Evolutionary conservation across 352 stramenopile genomes (phyloP), one percentile per base, ranked within the genome.

Genomic region (Pythium apleroticum): DNA sequence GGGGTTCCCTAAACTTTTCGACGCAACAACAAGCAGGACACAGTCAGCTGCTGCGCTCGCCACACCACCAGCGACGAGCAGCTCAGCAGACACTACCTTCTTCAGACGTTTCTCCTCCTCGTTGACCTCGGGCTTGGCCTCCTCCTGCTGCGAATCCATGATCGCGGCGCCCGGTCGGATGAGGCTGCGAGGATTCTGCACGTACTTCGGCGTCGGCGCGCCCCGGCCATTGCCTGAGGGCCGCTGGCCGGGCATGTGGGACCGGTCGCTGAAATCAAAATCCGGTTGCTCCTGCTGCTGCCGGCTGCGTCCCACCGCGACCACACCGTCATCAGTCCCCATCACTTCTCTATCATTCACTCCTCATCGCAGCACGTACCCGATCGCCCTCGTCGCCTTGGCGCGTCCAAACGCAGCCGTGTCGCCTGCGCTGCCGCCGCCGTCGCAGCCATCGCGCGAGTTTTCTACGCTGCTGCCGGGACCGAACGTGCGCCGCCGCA

Each of bases 81-180:
- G n/a, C n/a, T n/a, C n/a, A n/a, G n/a, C n/a, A n/a, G 15, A 11
- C 25, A 1, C 3, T n/a, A 70, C 63, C 63, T 52, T 48, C 17
- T 30, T 33, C 56, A 70, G 56, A 35, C 63, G 63, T 19, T 49
- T 3, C 56, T 65, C 63, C 39, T 70, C 63, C 35, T 70, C 63
- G 33, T 65, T 63, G 19, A 22, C 31, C 27, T 28, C 28, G 19
- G 17, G 15, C 22, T 28, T 57, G 20, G 20, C 31, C 0, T 12
- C 50, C 27, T 35, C 50, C 19, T 53, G n/a, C n/a, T 49, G 17
- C 11, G 24, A 19, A 4, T 17, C 28, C 62, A 66, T 60, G 27
- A 63, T 55, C 14, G 62, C 56, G 22, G 45, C 45, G 22, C 62
- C 62, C 12, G 52, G 39, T 2, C 14, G 35, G 22, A 67, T 57